These are phyloP conservation scores for Dioscorea zingiberensis DNA, from an alignment of 106 monocot genomes.

Conservation along the genomic window DNA sequence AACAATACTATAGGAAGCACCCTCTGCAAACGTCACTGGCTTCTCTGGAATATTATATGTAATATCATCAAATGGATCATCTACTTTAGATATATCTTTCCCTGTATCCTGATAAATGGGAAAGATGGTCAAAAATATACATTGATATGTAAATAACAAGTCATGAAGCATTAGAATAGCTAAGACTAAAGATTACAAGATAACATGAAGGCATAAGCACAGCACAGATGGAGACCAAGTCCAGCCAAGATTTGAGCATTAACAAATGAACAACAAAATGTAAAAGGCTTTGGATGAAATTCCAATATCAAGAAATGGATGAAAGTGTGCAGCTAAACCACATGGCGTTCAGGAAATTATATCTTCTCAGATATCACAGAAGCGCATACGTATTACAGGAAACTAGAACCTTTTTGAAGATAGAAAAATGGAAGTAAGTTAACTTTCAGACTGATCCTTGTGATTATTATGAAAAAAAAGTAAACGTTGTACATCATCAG, in stretches of 20 bases:
- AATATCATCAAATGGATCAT: conserved; percentile 89
- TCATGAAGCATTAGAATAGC: not conserved
- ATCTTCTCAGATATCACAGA: not conserved
- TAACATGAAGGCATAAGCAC: not conserved
- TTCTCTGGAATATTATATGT: conserved; percentile 98
- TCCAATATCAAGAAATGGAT: not conserved
- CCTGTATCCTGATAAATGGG: conserved; percentile 35
- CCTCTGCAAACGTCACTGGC: conserved; percentile 91
- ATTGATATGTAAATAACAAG: not conserved
- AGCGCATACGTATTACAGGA: not conserved
- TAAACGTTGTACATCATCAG: not conserved
- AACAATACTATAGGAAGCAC: conserved; percentile 85
- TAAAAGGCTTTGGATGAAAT: not conserved
- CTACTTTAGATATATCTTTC: conserved; percentile 76
- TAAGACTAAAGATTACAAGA: not conserved
- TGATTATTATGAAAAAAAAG: not conserved
- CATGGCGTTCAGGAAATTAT: not conserved
- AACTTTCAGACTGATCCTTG: not conserved
- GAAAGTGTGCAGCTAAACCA: not conserved
- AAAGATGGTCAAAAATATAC: not conserved
- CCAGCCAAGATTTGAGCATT: not conserved
- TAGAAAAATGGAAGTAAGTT: not conserved
- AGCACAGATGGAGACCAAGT: not conserved
- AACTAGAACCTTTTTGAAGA: too few species aligned
- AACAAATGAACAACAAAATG: not conserved